These are phyloP conservation scores for Phytophthora aleatoria DNA, from an alignment of 352 stramenopile species.

Conservation along the genomic window DNA sequence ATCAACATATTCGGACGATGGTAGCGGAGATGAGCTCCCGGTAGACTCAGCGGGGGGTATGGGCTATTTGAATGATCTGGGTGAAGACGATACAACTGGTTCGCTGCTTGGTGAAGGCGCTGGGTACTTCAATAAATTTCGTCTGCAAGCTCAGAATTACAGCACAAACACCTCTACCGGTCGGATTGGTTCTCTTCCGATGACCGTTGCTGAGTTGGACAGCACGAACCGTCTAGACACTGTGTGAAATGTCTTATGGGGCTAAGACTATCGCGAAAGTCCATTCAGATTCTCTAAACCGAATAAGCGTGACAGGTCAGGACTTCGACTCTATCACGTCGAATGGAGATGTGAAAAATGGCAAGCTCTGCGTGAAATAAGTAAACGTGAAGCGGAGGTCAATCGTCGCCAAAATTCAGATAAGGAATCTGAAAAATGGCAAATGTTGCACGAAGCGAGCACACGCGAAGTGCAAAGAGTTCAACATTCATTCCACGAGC, in stretches of 20 bases:
- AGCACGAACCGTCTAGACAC: not conserved
- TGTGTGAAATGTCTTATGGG: slow-evolving; percentile 7
- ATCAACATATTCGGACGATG: slow-evolving; percentile 19
- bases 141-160: slow-evolving; percentile 3
- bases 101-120: slow-evolving; percentile 12
- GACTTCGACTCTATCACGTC: not conserved
- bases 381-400: slow-evolving; percentile 19
- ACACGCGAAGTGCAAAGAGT: slow-evolving; percentile 32
- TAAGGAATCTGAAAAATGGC: slow-evolving; percentile 31
- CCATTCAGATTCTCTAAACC: slow-evolving; percentile 7
- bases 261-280: slow-evolving; percentile 12
- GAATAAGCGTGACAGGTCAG: not conserved
- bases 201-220: not conserved
- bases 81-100: slow-evolving; percentile 7
- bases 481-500: slow-evolving; percentile 32
- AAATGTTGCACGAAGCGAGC: slow-evolving; percentile 32
- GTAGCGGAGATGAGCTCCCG: slow-evolving; percentile 23
- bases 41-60: slow-evolving; percentile 14
- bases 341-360: not conserved
- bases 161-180: not conserved
- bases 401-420: not conserved
- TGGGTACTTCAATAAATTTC: slow-evolving; percentile 27
- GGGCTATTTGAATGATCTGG: slow-evolving; percentile 7
- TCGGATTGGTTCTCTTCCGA: not conserved
- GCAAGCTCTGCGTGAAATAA: slow-evolving; percentile 20